These are phyloP conservation scores for Umbelopsis sp. DNA, from an alignment of 192 early-diverging fungal genomes.

Conservation along the genomic window DNA sequence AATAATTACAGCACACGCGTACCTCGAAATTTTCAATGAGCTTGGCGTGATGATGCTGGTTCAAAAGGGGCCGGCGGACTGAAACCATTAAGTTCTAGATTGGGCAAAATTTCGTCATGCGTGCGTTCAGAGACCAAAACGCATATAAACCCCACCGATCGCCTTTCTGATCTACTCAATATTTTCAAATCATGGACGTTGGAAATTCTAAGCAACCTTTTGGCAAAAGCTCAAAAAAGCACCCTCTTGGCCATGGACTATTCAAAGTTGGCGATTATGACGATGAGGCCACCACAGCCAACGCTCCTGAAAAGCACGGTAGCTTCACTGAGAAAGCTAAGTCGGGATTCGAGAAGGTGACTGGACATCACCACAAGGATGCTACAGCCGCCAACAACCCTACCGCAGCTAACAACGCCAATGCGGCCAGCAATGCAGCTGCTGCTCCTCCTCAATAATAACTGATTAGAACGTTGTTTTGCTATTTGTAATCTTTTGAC, in stretches of 20 bases:
- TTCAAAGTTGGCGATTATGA: conserved; percentile 31
- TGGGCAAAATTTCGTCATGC: conserved; percentile 11
- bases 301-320: neutral
- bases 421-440: neutral
- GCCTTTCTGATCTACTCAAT: neutral
- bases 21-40: neutral
- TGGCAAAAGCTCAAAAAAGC: neutral
- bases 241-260: neutral
- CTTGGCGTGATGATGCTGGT: neutral
- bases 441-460: neutral
- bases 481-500: neutral
- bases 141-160: neutral
- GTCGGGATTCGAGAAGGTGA: neutral
- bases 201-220: conserved; percentile 15
- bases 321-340: conserved; percentile 1
- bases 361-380: neutral
- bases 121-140: neutral
- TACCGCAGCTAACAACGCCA: neutral
- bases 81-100: neutral
- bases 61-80: neutral
- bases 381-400: neutral
- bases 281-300: neutral
- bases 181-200: conserved; percentile 23
- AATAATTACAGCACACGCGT: too few relatives aligned
- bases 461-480: neutral